A percentile compares a stretch with the other conserved stretches of the same genome.
phyloP scores from a whole-genome alignment of 2,329 filamentous ascomycete species.

The Aspergillus eucalypticola region DNA sequence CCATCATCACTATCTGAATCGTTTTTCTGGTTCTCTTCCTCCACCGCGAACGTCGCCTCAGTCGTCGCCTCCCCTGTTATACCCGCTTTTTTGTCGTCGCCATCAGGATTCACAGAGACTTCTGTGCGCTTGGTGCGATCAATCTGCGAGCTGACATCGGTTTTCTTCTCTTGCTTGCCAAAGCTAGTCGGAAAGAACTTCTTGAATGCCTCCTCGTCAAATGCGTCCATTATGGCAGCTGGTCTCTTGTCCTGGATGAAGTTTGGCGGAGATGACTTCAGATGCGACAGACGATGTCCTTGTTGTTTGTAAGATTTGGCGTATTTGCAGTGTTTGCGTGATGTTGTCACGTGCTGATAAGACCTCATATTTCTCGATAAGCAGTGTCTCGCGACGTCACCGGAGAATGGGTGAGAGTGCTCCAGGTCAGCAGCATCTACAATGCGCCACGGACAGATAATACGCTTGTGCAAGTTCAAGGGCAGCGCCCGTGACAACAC shows the following conservation, averaged over 20 bases:
- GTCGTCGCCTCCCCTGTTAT: conserved; percentile 23
- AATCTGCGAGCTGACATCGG: conserved; percentile 78
- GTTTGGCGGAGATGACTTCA: not conserved
- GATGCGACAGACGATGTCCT: conserved; percentile 20
- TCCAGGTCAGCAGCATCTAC: no score
- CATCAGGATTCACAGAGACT: conserved; percentile 35
- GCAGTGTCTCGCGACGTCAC: not conserved
- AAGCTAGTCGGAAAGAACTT: conserved; percentile 78
- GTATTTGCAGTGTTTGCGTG: conserved; percentile 24
- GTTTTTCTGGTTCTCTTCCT: conserved; percentile 25
- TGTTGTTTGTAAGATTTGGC: conserved; percentile 24
- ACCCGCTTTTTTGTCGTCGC: conserved; percentile 28
- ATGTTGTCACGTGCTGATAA: not conserved
- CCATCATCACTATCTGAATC: conserved; percentile 18
- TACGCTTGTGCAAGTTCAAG: not conserved
- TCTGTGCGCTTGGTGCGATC: conserved; percentile 69
- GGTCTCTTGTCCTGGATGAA: conserved; percentile 5
- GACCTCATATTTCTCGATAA: not conserved
- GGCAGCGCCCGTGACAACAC: not conserved
- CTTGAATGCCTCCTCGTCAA: conserved; percentile 49
- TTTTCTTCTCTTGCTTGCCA: conserved; percentile 73
- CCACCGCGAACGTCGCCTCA: conserved; percentile 21
- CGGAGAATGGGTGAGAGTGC: not conserved
- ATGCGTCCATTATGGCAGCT: conserved; percentile 39
- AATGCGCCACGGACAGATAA: not conserved